Percentiles rank a stretch among this genome's conserved stretches.
These are phyloP conservation scores for Closterium sp. DNA, from an alignment of 139 green algal species.

Conservation along the genomic window DNA sequence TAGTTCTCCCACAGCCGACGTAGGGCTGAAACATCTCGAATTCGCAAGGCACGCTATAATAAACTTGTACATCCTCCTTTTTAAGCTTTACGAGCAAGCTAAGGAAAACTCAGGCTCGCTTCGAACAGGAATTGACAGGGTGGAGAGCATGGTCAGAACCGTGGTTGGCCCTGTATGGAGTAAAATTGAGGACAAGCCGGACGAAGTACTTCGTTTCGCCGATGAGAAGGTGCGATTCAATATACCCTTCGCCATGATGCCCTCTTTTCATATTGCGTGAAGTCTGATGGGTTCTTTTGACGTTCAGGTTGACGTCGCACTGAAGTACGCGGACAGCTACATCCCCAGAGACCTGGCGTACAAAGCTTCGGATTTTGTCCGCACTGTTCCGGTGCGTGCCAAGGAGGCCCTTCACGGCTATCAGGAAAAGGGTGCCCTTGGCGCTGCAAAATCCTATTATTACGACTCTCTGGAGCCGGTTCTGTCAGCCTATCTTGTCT, in stretches of 20 bases:
- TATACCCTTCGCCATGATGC: not conserved
- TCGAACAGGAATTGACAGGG: constrained; percentile 32
- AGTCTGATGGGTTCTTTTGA: not conserved
- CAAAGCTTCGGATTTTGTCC: not conserved
- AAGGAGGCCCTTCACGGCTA: not conserved
- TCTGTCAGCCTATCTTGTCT: not conserved
- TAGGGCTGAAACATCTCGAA: constrained; percentile 38
- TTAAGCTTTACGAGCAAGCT: constrained; percentile 21
- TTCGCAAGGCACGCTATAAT: constrained; percentile 15
- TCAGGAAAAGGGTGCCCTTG: not conserved
- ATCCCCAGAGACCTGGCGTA: not conserved
- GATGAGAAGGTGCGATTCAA: constrained; percentile 24
- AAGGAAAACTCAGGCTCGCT: constrained; percentile 37
- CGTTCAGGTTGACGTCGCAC: not conserved
- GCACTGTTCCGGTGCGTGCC: not conserved
- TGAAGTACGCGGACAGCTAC: not conserved
- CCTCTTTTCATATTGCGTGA: not conserved
- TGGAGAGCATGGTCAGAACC: constrained; percentile 37
- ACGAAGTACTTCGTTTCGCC: constrained; percentile 29
- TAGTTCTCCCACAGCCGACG: not conserved
- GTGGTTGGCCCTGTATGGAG: constrained; percentile 39
- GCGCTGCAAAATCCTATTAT: not conserved
- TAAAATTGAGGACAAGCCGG: constrained; percentile 31
- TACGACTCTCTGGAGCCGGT: not conserved
- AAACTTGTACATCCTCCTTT: not conserved